These are phyloP conservation scores for Rhodotorula mucilaginosa DNA, from an alignment of 1,284 basidiomycete species.

Conservation along the genomic window DNA sequence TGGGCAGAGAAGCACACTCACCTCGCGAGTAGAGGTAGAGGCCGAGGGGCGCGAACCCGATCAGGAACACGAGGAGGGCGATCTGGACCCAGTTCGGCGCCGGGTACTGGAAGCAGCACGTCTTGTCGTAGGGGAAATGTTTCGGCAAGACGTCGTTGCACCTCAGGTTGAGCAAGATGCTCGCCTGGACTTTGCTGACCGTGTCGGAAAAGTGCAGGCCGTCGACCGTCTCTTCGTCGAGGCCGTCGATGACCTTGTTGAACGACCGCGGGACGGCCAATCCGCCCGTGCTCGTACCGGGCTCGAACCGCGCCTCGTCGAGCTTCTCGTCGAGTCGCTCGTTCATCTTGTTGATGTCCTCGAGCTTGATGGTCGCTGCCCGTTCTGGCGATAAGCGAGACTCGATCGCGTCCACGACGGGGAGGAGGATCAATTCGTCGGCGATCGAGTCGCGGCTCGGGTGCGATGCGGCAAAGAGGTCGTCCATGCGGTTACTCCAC, in stretches of 20 bases:
- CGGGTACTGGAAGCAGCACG: conserved; percentile 77
- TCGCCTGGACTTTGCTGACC: conserved; percentile 68
- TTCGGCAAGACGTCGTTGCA: conserved; percentile 75
- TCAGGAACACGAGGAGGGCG: conserved; percentile 57
- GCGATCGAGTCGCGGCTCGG: conserved; percentile 54
- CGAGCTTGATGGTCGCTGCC: conserved; percentile 48
- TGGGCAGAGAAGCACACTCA: conserved; percentile 44
- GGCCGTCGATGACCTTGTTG: conserved; percentile 38
- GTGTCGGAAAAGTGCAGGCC: conserved; percentile 74
- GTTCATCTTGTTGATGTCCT: conserved; percentile 60
- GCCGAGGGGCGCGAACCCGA: conserved; percentile 61
- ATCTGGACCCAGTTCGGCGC: conserved; percentile 63
- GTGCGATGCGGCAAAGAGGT: conserved; percentile 59
- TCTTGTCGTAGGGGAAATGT: conserved; percentile 69
- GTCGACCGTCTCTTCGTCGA: conserved; percentile 63
- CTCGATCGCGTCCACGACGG: conserved; percentile 65
- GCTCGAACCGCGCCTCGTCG: conserved; percentile 3
- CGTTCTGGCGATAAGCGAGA: conserved; percentile 65
- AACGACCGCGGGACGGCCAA: conserved; percentile 33
- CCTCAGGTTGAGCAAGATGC: conserved; percentile 71
- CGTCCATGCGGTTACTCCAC: conserved; percentile 72
- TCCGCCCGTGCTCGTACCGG: neutral
- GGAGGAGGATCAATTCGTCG: conserved; percentile 70
- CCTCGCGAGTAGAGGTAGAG: conserved; percentile 50
- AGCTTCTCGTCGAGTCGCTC: conserved; percentile 63